Percentiles rank a stretch among this genome's conserved stretches.
These are phyloP conservation scores for Capsella rubella DNA, from an alignment of 441 rosid species.

Conservation along the genomic window DNA sequence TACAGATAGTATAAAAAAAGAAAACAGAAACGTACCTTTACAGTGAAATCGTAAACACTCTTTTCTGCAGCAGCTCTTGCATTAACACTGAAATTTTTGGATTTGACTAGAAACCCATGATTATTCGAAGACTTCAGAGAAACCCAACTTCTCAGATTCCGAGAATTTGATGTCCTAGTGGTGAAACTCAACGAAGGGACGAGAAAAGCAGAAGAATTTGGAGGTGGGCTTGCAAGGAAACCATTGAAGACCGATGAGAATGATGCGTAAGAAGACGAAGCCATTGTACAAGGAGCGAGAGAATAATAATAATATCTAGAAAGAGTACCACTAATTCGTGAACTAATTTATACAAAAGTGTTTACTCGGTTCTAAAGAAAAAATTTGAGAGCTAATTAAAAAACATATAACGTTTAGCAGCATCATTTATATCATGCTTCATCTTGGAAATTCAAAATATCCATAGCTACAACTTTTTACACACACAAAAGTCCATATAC, in stretches of 20 bases:
- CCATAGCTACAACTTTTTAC: not conserved
- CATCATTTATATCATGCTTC: not conserved
- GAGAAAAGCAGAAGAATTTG: slow-evolving; percentile 46
- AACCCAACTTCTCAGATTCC: slow-evolving; percentile 53
- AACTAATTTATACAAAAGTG: not conserved
- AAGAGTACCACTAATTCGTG: not conserved
- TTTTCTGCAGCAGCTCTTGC: slow-evolving; percentile 83
- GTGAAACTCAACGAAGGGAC: slow-evolving; percentile 49
- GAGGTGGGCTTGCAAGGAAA: slow-evolving; percentile 29
- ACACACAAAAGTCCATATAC: not conserved
- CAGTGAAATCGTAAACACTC: slow-evolving; percentile 72
- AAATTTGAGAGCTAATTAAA: not conserved
- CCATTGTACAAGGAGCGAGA: slow-evolving; percentile 43
- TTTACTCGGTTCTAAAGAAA: not conserved
- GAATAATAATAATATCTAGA: not conserved
- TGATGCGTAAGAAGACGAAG: slow-evolving; percentile 48
- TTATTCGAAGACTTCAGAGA: slow-evolving; percentile 41
- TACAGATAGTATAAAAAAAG: not conserved
- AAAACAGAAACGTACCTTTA: slow-evolving; percentile 58
- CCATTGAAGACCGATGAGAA: slow-evolving; percentile 42
- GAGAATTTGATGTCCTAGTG: slow-evolving; percentile 51
- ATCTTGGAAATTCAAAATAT: not conserved
- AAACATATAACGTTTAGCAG: not conserved
- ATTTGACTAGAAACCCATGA: slow-evolving; percentile 45
- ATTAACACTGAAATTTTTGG: slow-evolving; percentile 53